phyloP scores from a whole-genome alignment of 1,284 basidiomycete species.

The Anthracocystis walkeri region DNA sequence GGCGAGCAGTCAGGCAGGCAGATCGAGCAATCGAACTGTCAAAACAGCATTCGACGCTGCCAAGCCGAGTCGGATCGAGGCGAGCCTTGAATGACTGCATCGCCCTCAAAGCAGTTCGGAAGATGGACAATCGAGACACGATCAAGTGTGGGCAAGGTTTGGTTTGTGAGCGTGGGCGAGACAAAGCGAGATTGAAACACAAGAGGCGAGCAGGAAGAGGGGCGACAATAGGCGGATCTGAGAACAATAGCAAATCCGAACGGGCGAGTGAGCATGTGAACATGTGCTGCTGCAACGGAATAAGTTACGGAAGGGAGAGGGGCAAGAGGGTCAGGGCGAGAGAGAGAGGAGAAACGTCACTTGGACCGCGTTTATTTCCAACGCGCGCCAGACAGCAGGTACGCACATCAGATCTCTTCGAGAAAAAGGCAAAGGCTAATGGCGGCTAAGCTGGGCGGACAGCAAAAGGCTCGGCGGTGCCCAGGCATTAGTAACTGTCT shows the following conservation, averaged over 20 bases:
- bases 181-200: conserved; percentile 1
- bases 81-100: no score
- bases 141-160: conserved; percentile 1
- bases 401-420: not conserved
- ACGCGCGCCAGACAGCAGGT: conserved; percentile 2
- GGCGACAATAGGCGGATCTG: not conserved
- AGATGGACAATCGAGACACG: no score
- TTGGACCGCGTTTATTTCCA: not conserved
- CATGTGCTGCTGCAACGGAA: not conserved
- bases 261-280: conserved; percentile 1
- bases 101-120: no score
- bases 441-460: conserved; percentile 5
- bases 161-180: conserved; percentile 6
- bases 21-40: no score
- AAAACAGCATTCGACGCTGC: no score
- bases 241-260: not conserved
- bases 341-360: not conserved
- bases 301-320: not conserved
- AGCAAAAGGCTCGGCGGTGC: not conserved
- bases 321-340: not conserved
- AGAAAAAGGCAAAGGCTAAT: not conserved
- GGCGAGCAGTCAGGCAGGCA: no score
- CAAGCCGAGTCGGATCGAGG: no score
- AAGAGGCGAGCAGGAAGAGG: not conserved
- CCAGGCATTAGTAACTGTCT: not conserved